Evolutionary conservation across 2,329 filamentous ascomycete species (phyloP).

Genomic region (Coleophoma eucalyptorum): DNA sequence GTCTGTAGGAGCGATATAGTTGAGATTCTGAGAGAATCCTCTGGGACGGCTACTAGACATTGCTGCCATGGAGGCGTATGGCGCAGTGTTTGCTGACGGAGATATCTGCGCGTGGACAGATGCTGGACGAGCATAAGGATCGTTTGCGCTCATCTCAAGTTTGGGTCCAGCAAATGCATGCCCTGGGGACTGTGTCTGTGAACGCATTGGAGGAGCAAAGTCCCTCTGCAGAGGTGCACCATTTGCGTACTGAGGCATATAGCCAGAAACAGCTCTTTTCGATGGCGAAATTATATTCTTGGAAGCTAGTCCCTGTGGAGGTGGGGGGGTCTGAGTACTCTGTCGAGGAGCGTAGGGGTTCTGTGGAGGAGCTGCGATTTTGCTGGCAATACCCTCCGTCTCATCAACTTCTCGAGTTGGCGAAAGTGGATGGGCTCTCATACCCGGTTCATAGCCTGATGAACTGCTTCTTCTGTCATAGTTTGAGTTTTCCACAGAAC

Average conservation of each 20-base stretch:
- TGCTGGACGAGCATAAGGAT: constrained; percentile 47
- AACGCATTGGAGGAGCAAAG: constrained; percentile 52
- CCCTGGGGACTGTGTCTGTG: constrained; percentile 62
- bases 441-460: constrained; percentile 48
- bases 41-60: constrained; percentile 35
- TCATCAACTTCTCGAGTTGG: constrained; percentile 61
- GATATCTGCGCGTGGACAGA: constrained; percentile 35
- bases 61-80: constrained; percentile 6
- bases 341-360: constrained; percentile 17
- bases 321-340: constrained; percentile 46
- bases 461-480: constrained; percentile 47
- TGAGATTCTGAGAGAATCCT: constrained; percentile 50
- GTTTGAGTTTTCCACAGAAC: constrained; percentile 31
- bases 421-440: constrained; percentile 49
- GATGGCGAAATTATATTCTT: constrained; percentile 49
- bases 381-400: constrained; percentile 32
- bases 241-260: constrained; percentile 35
- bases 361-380: constrained; percentile 12
- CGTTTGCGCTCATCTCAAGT: constrained; percentile 28
- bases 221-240: constrained; percentile 8
- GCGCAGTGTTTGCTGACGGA: constrained; percentile 10
- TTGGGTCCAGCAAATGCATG: constrained; percentile 44
- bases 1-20: constrained; percentile 59
- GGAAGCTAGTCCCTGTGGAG: constrained; percentile 31
- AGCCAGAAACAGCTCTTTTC: constrained; percentile 49